A percentile compares a stretch with the other conserved stretches of the same genome.
Conservation (phyloP, 148 eudicot genomes). For the Chenopodium suecicum region DNA sequence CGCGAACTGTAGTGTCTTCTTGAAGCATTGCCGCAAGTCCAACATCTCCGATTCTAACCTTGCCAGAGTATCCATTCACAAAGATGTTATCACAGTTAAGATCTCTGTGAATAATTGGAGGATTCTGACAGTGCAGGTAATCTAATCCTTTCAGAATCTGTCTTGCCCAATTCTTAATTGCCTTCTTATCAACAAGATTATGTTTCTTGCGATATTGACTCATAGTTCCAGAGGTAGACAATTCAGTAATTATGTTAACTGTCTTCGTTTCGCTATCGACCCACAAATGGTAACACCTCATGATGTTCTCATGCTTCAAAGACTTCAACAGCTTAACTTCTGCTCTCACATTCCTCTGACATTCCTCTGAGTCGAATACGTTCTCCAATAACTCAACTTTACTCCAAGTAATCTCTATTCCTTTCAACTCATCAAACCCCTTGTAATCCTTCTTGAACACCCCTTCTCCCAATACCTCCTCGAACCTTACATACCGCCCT, state of each 20-base stretch:
- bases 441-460: slow-evolving; percentile 27
- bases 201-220: too few species aligned
- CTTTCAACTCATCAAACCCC: slow-evolving; percentile 37
- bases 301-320: too few species aligned
- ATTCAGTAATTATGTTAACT: too few species aligned
- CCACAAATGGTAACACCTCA: too few species aligned
- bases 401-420: slow-evolving; percentile 43
- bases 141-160: too few species aligned
- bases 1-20: background rate
- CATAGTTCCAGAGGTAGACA: too few species aligned
- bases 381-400: slow-evolving; percentile 24
- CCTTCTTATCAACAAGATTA: too few species aligned
- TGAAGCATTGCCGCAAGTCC: background rate
- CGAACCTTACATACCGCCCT: background rate
- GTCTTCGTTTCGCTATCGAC: too few species aligned
- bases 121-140: background rate
- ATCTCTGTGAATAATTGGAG: background rate
- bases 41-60: background rate
- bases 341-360: slow-evolving; percentile 5
- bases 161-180: too few species aligned
- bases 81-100: background rate
- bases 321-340: too few species aligned
- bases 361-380: slow-evolving; percentile 10
- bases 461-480: slow-evolving; percentile 23
- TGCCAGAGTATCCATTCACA: background rate